Evolutionary conservation across 768 basidiomycete genomes (phyloP), one percentile per base, ranked within the genome.

Genomic region (Scleroderma citrinum): DNA sequence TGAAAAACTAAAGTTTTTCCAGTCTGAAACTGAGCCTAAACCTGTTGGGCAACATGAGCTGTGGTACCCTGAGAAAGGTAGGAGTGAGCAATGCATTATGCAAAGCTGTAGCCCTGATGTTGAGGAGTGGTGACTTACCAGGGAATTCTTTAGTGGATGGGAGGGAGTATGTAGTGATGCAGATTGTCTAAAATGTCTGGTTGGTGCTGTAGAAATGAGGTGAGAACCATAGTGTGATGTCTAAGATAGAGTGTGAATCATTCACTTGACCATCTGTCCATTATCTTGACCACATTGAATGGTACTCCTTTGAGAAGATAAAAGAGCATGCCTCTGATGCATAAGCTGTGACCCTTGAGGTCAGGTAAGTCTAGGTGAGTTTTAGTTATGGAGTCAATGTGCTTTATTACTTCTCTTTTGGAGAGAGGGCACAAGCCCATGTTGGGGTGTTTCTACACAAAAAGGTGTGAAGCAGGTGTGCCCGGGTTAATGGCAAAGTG

Each of bases 221-320:
- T 8, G 4, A 66, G 24, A 0, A 63, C 50, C 16, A 50, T 52
- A 1, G 57, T 55, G 49, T 68, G 68, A 12, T 64, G 56, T 4
- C 56, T 47, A 0, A 70, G 59, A 34, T 69, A 70, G 2, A 59
- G n/a, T 0, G 37, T 19, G 45, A 70, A 70, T 0, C 66, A 51
- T 16, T 65, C 61, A 16, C 65, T 59, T 3, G 53, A 58, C 70
- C 70, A 72, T 1, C 62, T 46, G 0, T 69, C 69, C 34, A 58
- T 62, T 5, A 57, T 49, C 3, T 64, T 62, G 0, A 71, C 65
- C 0, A 69, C 54, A 8, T 70, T 60, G 1, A 69, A 68, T 1
- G 59, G 53, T 1, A 63, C 51, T 3, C 66, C 65, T 0, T 42
- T 31, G 0, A 68, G 54, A 0, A 70, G 52, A 7, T 69, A 49